These are phyloP conservation scores for Solanum ossicruentum DNA, from an alignment of 257 asterid species.

Conservation along the genomic window DNA sequence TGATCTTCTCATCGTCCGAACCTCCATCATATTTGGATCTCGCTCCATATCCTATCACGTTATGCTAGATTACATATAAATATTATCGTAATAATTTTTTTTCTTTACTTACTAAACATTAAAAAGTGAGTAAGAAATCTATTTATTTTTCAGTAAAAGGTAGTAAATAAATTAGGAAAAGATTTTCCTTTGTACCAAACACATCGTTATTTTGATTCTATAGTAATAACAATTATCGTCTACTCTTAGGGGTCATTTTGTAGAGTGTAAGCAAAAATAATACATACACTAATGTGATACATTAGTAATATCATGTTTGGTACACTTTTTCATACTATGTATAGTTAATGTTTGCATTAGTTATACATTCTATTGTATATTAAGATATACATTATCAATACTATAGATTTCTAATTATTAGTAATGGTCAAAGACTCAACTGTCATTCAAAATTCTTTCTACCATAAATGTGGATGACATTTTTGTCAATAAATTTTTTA, in stretches of 20 bases:
- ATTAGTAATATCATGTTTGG: too few species aligned
- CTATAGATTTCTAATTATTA: too few species aligned
- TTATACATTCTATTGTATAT: too few species aligned
- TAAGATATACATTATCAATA: too few species aligned
- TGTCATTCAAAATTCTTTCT: too few species aligned
- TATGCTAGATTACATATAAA: neutral
- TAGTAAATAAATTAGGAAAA: neutral
- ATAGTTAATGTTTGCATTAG: too few species aligned
- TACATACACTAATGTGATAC: too few species aligned
- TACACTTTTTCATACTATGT: too few species aligned
- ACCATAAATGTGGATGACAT: too few species aligned
- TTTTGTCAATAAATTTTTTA: too few species aligned
- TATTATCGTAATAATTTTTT: neutral
- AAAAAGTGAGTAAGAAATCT: neutral
- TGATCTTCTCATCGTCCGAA: neutral
- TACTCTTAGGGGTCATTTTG: neutral
- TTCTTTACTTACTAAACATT: neutral
- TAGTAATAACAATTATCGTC: neutral
- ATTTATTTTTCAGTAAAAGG: neutral
- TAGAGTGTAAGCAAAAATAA: too few species aligned
- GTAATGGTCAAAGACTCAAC: too few species aligned
- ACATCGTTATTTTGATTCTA: neutral
- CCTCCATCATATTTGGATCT: neutral
- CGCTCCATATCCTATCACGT: neutral
- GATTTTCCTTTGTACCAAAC: neutral